Evolutionary conservation across 345 rosid genomes (phyloP).

Genomic region (Euclidium syriacum): DNA sequence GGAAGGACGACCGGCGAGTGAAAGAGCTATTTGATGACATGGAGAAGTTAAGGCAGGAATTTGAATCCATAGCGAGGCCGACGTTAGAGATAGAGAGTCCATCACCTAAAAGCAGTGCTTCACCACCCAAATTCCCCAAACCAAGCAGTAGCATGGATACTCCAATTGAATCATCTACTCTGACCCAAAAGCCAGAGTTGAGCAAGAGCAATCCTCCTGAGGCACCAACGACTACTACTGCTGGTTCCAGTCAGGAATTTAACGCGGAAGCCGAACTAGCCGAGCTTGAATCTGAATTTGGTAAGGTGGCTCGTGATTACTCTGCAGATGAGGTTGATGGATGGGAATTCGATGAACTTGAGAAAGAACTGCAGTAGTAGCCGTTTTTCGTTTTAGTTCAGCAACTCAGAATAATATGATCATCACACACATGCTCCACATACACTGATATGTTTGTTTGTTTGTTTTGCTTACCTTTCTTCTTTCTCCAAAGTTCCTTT

Average conservation of each 20-base stretch:
- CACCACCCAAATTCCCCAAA: slow-evolving; percentile 31
- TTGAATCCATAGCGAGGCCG: slow-evolving; percentile 87
- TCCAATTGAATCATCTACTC: slow-evolving; percentile 26
- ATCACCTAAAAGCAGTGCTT: slow-evolving; percentile 27
- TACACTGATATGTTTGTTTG: not conserved
- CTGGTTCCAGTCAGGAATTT: slow-evolving; percentile 24
- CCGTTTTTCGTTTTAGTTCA: too few relatives aligned
- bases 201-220: slow-evolving; percentile 28
- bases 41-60: slow-evolving; percentile 63
- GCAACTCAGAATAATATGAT: slow-evolving; percentile 16
- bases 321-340: slow-evolving; percentile 73
- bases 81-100: slow-evolving; percentile 67
- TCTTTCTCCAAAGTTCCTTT: slow-evolving; percentile 5
- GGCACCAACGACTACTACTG: slow-evolving; percentile 18
- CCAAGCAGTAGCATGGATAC: slow-evolving; percentile 28
- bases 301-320: slow-evolving; percentile 71
- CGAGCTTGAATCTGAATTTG: slow-evolving; percentile 86
- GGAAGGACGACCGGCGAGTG: slow-evolving; percentile 59
- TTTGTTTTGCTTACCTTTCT: not conserved
- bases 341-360: slow-evolving; percentile 98
- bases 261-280: slow-evolving; percentile 77
- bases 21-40: slow-evolving; percentile 74
- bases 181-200: slow-evolving; percentile 30
- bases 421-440: slow-evolving; percentile 1
- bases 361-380: slow-evolving; percentile 55